Evolutionary conservation across 129 eudicot genomes (phyloP).

Genomic region (Pittosporum tobira): DNA sequence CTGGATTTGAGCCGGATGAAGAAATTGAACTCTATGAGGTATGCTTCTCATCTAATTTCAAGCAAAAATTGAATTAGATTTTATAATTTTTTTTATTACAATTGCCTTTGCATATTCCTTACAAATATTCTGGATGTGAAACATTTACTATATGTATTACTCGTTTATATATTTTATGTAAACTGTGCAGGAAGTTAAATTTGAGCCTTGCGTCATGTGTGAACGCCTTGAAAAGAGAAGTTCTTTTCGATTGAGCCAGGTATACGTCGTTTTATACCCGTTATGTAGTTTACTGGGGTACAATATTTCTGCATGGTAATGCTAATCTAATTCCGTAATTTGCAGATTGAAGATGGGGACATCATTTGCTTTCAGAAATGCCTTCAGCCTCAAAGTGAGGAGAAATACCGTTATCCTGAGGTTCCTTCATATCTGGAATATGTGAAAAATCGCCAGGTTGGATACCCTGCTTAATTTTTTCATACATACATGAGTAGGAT

Average conservation of each 20-base stretch:
- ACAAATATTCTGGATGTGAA: background rate
- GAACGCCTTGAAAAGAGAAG: constrained; percentile 60
- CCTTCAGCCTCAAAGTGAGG: constrained; percentile 31
- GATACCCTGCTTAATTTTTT: background rate
- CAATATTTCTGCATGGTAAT: background rate
- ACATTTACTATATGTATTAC: background rate
- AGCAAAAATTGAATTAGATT: too few relatives aligned
- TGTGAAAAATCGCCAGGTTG: constrained; percentile 93
- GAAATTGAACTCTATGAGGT: constrained; percentile 86
- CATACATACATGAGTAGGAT: background rate
- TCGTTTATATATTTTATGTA: constrained; percentile 5
- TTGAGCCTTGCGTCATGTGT: constrained; percentile 72
- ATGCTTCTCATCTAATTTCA: background rate
- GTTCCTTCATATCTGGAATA: constrained; percentile 83
- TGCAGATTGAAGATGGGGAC: constrained; percentile 92
- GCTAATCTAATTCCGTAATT: background rate
- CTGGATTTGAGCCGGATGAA: constrained; percentile 80
- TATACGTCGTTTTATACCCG: constrained; percentile 8
- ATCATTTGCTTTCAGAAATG: constrained; percentile 78
- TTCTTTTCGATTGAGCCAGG: constrained; percentile 69
- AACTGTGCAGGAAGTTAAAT: constrained; percentile 63
- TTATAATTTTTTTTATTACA: constrained; percentile 7
- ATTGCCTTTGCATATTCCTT: constrained; percentile 1
- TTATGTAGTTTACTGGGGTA: background rate
- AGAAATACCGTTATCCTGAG: constrained; percentile 56